Evolutionary conservation across 495 filamentous ascomycete genomes (phyloP).

Genomic region (Xylaria nigripes): DNA sequence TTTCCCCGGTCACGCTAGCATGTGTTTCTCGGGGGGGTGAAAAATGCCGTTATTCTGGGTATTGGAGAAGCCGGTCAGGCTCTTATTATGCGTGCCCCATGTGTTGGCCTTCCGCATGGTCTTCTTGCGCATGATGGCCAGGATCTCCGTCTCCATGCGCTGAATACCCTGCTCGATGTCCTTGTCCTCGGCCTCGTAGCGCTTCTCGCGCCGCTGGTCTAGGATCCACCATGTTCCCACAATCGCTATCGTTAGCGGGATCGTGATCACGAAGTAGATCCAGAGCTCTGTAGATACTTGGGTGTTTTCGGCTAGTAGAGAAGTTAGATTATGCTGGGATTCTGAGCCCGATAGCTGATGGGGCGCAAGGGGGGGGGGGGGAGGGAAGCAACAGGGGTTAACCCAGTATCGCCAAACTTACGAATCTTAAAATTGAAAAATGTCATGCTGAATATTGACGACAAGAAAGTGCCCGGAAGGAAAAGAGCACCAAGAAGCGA

Average conservation of each 20-base stretch:
- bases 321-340: slow-evolving; percentile 2
- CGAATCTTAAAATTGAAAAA: slow-evolving; percentile 46
- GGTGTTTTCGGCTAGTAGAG: slow-evolving; percentile 1
- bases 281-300: slow-evolving; percentile 39
- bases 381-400: neutral
- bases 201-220: slow-evolving; percentile 37
- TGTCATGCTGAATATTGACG: slow-evolving; percentile 48
- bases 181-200: slow-evolving; percentile 37
- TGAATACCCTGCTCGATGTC: slow-evolving; percentile 46
- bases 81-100: slow-evolving; percentile 27
- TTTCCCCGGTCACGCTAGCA: neutral
- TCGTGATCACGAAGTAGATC: slow-evolving; percentile 47
- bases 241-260: slow-evolving; percentile 42
- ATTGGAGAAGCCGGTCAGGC: neutral
- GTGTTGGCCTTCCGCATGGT: slow-evolving; percentile 45
- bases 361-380: neutral
- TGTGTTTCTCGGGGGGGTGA: neutral
- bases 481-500: slow-evolving; percentile 50
- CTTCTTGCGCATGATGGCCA: slow-evolving; percentile 44
- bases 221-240: slow-evolving; percentile 40
- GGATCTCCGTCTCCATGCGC: slow-evolving; percentile 46
- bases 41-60: neutral
- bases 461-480: slow-evolving; percentile 46
- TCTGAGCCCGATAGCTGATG: neutral
- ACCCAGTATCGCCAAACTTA: slow-evolving; percentile 10